A percentile compares a stretch with the other conserved stretches of the same genome.
phyloP scores from a whole-genome alignment of 2,329 filamentous ascomycete species.

The Coniochaeta pulveracea region DNA sequence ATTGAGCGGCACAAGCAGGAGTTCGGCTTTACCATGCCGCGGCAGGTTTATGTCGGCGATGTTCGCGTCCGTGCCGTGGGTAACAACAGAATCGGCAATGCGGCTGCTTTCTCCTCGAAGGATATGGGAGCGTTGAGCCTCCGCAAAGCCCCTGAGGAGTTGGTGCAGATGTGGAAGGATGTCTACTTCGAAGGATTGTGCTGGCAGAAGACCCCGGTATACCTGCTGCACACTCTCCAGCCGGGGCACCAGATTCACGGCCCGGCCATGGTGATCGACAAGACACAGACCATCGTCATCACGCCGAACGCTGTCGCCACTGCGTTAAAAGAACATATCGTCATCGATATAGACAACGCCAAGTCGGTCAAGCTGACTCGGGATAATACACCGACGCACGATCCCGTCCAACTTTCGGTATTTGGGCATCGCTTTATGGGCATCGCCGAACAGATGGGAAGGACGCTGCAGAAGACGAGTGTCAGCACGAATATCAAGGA shows the following conservation, averaged over 20 bases:
- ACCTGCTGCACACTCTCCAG: slow-evolving; percentile 47
- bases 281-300: slow-evolving; percentile 55
- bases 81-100: slow-evolving; percentile 43
- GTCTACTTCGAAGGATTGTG: slow-evolving; percentile 55
- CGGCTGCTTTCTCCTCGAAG: not conserved
- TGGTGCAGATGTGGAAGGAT: slow-evolving; percentile 46
- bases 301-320: slow-evolving; percentile 48
- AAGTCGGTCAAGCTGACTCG: not conserved
- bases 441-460: slow-evolving; percentile 63
- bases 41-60: slow-evolving; percentile 61
- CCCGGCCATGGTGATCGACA: slow-evolving; percentile 52
- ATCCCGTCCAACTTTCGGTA: slow-evolving; percentile 56
- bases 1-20: slow-evolving; percentile 59
- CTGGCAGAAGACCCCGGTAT: slow-evolving; percentile 47
- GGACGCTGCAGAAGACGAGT: slow-evolving; percentile 58
- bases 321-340: slow-evolving; percentile 52
- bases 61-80: slow-evolving; percentile 58
- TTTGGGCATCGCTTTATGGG: slow-evolving; percentile 65
- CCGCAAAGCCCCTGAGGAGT: slow-evolving; percentile 41
- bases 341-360: slow-evolving; percentile 52
- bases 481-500: slow-evolving; percentile 63
- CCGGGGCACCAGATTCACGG: slow-evolving; percentile 46
- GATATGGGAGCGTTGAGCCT: too few relatives aligned
- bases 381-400: slow-evolving; percentile 19
- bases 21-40: slow-evolving; percentile 58